phyloP scores from a whole-genome alignment of 1,139 yeast genomes.

The Pichia sp. region DNA sequence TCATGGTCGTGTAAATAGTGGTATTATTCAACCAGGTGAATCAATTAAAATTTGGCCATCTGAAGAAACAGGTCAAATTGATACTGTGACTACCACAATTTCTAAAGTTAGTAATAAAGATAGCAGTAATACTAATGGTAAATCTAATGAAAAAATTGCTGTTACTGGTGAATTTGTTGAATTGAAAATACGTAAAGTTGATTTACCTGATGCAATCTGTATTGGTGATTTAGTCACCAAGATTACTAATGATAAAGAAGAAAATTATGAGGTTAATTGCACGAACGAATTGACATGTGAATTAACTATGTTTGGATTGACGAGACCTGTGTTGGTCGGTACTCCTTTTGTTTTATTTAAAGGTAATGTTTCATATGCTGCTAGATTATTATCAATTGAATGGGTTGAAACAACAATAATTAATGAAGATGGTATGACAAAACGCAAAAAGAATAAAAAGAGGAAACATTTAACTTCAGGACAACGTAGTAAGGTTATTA shows the following conservation, averaged over 20 bases:
- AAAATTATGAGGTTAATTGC: not conserved
- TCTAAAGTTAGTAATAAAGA: slow-evolving; percentile 17
- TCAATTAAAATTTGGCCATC: slow-evolving; percentile 57
- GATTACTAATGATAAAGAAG: not conserved
- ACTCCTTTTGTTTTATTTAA: slow-evolving; percentile 77
- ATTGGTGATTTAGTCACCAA: slow-evolving; percentile 68
- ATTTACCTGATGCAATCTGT: slow-evolving; percentile 42
- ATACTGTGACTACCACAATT: slow-evolving; percentile 28
- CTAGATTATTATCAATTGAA: slow-evolving; percentile 10
- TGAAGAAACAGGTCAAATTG: slow-evolving; percentile 39
- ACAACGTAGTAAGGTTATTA: slow-evolving; percentile 65
- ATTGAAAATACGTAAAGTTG: slow-evolving; percentile 46
- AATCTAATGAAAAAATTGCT: slow-evolving; percentile 36
- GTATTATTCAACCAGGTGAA: slow-evolving; percentile 74
- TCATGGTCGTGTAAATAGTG: slow-evolving; percentile 70
- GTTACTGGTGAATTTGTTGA: slow-evolving; percentile 67
- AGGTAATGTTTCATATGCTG: slow-evolving; percentile 63
- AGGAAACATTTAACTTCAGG: slow-evolving; percentile 68
- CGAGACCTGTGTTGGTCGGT: slow-evolving; percentile 72
- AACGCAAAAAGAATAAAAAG: slow-evolving; percentile 35
- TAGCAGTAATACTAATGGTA: slow-evolving; percentile 27
- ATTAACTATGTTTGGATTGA: slow-evolving; percentile 60
- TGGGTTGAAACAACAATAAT: slow-evolving; percentile 12
- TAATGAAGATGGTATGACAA: slow-evolving; percentile 6
- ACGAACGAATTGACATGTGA: slow-evolving; percentile 32